Evolutionary conservation across 495 filamentous ascomycete species (phyloP).

Genomic region (Filosporella fistucella): DNA sequence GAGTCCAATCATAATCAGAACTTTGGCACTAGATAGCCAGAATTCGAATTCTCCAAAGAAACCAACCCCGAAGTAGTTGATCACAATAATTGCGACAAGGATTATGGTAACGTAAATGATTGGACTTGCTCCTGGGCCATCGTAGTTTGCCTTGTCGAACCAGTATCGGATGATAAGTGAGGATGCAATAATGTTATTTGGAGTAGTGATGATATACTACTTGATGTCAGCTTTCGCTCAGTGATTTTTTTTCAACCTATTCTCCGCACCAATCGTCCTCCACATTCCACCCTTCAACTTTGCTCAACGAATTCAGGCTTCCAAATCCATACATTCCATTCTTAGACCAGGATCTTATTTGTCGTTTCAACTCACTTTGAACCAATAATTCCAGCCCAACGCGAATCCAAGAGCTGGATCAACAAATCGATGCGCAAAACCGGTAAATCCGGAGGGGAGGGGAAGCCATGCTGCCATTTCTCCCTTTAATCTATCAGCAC

Average conservation of each 20-base stretch:
- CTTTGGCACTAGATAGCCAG: conserved; percentile 68
- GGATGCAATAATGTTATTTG: conserved; percentile 45
- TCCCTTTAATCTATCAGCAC: conserved; percentile 28
- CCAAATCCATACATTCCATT: no score
- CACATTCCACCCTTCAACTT: no score
- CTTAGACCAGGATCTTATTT: no score
- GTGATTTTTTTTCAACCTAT: no score
- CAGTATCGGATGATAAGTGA: conserved; percentile 73
- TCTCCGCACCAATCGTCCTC: no score
- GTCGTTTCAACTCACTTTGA: no score
- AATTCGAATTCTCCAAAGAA: conserved; percentile 73
- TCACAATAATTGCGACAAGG: conserved; percentile 58
- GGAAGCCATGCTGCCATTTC: conserved; percentile 77
- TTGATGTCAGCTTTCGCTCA: no score
- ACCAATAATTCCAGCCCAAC: conserved; percentile 26
- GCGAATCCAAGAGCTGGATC: conserved; percentile 25
- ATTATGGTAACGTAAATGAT: conserved; percentile 71
- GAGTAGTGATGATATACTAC: conserved; percentile 24
- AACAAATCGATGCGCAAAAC: conserved; percentile 22
- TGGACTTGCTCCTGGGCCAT: conserved; percentile 29
- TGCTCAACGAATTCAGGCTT: no score
- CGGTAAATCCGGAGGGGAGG: conserved; percentile 40
- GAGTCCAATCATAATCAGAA: conserved; percentile 62
- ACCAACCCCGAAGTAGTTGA: conserved; percentile 65
- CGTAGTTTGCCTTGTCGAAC: conserved; percentile 34